phyloP scores from a whole-genome alignment of 1,284 basidiomycete genomes.

The Boletus holoroseus region DNA sequence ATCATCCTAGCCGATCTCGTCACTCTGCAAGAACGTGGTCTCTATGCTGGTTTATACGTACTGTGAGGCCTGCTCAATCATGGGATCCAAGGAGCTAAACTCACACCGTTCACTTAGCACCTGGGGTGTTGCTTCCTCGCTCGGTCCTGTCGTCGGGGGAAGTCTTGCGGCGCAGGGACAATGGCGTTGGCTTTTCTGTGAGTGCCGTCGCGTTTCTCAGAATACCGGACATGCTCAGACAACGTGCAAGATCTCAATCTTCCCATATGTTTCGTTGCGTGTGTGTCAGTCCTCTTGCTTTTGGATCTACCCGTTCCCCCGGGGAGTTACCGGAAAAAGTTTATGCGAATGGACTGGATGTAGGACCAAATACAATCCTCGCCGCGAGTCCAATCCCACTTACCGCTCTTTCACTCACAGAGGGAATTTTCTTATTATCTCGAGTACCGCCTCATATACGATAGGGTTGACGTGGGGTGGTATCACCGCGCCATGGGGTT shows the following conservation, averaged over 20 bases:
- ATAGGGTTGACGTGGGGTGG: conserved; percentile 7
- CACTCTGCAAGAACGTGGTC: conserved; percentile 35
- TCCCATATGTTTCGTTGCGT: not conserved
- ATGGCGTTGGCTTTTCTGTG: conserved; percentile 41
- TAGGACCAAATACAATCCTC: not conserved
- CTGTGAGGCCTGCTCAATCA: conserved; percentile 8
- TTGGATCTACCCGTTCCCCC: conserved; percentile 1
- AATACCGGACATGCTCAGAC: not conserved
- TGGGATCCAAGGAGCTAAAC: not conserved
- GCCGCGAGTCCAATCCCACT: not conserved
- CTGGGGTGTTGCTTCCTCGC: conserved; percentile 16
- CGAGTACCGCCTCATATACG: conserved; percentile 4
- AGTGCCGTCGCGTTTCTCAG: not conserved
- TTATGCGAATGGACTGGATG: conserved; percentile 9
- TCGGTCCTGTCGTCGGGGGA: conserved; percentile 36
- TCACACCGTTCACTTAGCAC: not conserved
- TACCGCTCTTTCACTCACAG: not conserved
- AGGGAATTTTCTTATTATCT: conserved; percentile 6
- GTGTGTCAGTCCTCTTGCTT: not conserved
- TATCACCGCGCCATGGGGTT: conserved; percentile 10
- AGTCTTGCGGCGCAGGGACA: conserved; percentile 31
- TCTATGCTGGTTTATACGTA: conserved; percentile 31
- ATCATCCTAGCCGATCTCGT: conserved; percentile 40
- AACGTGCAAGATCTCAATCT: conserved; percentile 7
- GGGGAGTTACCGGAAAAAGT: conserved; percentile 3